Conservation (phyloP, 345 rosid species). For the Linum tenue region DNA sequence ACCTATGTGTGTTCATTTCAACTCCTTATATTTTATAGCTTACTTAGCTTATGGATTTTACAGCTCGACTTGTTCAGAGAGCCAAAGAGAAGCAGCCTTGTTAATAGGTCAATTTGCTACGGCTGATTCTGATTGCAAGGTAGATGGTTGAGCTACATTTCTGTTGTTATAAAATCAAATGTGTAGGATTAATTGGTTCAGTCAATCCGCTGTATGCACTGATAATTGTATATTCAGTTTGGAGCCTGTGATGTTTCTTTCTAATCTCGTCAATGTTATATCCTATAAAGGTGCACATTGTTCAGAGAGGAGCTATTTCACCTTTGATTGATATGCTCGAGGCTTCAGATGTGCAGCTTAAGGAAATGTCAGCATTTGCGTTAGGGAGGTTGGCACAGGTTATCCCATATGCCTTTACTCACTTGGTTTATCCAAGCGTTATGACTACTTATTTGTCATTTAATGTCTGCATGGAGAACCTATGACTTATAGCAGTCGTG, state of each 20-base stretch:
- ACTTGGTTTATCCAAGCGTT: neutral
- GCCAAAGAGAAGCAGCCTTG: slow-evolving; percentile 71
- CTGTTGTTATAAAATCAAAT: slow-evolving; percentile 5
- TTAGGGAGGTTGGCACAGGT: slow-evolving; percentile 88
- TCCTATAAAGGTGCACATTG: slow-evolving; percentile 61
- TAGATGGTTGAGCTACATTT: slow-evolving; percentile 13
- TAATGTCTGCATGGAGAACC: too few species aligned
- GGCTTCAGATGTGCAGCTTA: slow-evolving; percentile 49
- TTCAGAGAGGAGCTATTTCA: slow-evolving; percentile 60
- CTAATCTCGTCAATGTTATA: slow-evolving; percentile 5
- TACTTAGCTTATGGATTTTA: slow-evolving; percentile 4
- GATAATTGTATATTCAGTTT: neutral
- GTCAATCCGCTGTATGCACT: neutral
- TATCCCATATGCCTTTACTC: slow-evolving; percentile 1
- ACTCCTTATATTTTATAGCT: slow-evolving; percentile 3
- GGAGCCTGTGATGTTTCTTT: neutral
- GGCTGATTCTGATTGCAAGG: slow-evolving; percentile 76
- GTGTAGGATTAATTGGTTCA: neutral
- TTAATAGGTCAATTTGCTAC: slow-evolving; percentile 78
- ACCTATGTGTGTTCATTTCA: neutral
- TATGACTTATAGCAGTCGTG: too few species aligned
- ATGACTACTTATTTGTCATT: neutral
- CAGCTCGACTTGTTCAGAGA: slow-evolving; percentile 64
- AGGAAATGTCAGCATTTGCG: slow-evolving; percentile 77
- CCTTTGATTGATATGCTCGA: slow-evolving; percentile 70